Base-by-base conservation (phyloP, 768 basidiomycete species). In the Tylopilus cervinicoccineus region DNA sequence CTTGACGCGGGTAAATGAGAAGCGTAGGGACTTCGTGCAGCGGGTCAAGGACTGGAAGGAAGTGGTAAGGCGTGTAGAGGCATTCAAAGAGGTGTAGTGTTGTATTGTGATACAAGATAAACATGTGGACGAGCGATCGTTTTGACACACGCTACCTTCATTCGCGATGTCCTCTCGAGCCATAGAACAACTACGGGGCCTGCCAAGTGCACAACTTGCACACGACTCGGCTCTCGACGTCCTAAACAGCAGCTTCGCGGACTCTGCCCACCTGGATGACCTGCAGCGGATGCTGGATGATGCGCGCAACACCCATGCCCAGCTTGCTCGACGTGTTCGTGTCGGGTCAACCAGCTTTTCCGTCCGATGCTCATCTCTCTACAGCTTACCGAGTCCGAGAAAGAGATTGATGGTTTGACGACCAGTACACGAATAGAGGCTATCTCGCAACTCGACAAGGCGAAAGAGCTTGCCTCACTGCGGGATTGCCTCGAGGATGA, bases 401-500 rank as follows among this genome's bases (percentile, higher is more conserved):
- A 67, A 13, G 64, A 69, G 24, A 60, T 85, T 19, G 72, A 79
- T 39, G 45, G 56, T 2, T 60, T 84, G 14, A 69, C 87, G 7
- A 58, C 68, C 4, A 64, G 75, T 34, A 78, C 84, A 4, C 77
- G 77, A 33, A 53, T 65, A 11, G 63, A 71, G 19, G 76, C 79
- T 2, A 63, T 77, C 44, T 62, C 67, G 20, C 73, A 84, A 28
- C 70, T 88, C 29, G 71, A 76, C 43, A 76, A 80, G 9, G 87
- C 88, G 0, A 84, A 88, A 59, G 81, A 85, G 47, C 71, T 92
- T 33, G 83, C 88, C 1, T 72, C 88, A n/a, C 68, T 85, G 28
- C 76, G 92, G 22, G 88, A 92, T 66, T 79, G 78, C 2, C 70
- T 94, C 17, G 77, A 81, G 14, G 92, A 95, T 60, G 86, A 93